Percentiles rank a stretch among this genome's conserved stretches.
Conservation (phyloP, 208 protist genomes). For the Balamuthia mandrillaris region DNA sequence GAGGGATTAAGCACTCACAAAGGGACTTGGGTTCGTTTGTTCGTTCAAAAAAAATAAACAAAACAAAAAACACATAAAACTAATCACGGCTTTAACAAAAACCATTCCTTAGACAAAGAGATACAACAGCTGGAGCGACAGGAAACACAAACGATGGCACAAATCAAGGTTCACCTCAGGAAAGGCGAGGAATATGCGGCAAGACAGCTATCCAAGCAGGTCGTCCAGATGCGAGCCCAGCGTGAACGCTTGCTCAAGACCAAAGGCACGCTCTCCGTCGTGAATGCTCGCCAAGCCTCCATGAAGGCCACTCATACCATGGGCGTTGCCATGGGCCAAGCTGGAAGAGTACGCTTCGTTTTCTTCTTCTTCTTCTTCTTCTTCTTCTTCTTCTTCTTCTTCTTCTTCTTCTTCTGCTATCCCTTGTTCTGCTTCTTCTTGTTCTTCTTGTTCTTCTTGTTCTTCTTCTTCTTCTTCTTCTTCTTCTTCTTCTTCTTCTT, state of each 20-base stretch:
- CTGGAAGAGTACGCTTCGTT: too few species aligned
- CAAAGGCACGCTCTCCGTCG: neutral
- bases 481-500: neutral
- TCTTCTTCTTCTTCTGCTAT: too few species aligned
- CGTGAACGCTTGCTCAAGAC: neutral
- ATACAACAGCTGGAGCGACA: constrained; percentile 1
- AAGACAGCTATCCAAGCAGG: neutral
- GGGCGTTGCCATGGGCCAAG: too few species aligned
- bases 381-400: too few species aligned
- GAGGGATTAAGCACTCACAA: neutral
- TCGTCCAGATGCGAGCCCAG: neutral
- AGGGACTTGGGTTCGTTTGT: too few species aligned
- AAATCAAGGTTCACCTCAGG: constrained; percentile 1
- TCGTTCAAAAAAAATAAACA: too few species aligned
- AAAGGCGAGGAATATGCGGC: constrained; percentile 4
- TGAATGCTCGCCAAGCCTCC: too few species aligned
- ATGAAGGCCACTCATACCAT: too few species aligned
- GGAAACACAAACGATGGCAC: constrained; percentile 1
- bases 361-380: too few species aligned
- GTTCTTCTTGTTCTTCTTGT: neutral
- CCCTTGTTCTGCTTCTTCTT: too few species aligned
- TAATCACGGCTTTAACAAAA: too few species aligned
- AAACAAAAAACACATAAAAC: too few species aligned
- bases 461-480: neutral
- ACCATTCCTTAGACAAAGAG: neutral